These are phyloP conservation scores for Silybum marianum DNA, from an alignment of 129 eudicot genomes.

Conservation along the genomic window DNA sequence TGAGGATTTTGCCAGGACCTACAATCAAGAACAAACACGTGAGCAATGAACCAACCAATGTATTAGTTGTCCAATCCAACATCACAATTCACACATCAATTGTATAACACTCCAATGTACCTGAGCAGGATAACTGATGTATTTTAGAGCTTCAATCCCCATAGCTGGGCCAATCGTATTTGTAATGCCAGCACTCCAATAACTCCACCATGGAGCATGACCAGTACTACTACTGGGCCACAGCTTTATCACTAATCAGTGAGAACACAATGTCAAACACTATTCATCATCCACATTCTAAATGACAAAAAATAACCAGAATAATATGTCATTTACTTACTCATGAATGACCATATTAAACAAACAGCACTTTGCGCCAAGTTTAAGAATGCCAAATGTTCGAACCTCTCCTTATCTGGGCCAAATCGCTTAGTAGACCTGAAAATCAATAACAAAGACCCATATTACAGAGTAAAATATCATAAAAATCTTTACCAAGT, in stretches of 20 bases:
- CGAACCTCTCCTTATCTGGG: conserved; percentile 83
- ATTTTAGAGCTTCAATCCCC: conserved; percentile 96
- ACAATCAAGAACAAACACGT: conserved; percentile 30
- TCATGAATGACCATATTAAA: conserved; percentile 87
- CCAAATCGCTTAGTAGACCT: conserved; percentile 97
- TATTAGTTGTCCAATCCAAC: conserved; percentile 10
- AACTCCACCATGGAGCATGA: conserved; percentile 99
- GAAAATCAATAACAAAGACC: conserved; percentile 1
- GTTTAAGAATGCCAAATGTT: conserved; percentile 88
- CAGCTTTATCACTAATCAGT: conserved; percentile 66
- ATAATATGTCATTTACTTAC: conserved; percentile 45
- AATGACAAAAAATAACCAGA: neutral
- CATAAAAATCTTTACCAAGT: conserved; percentile 2
- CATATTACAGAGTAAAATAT: neutral
- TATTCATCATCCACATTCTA: neutral
- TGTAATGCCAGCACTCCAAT: conserved; percentile 98
- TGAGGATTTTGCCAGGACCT: conserved; percentile 98
- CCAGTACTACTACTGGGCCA: conserved; percentile 70
- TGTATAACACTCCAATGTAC: conserved; percentile 46
- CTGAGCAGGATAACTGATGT: conserved; percentile 99
- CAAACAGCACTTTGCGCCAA: conserved; percentile 92
- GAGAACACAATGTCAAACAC: conserved; percentile 19
- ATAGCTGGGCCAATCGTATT: conserved; percentile 98
- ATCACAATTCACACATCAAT: conserved; percentile 1
- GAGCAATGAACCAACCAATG: conserved; percentile 11